Evolutionary conservation across 179 eudicot genomes (phyloP).

Genomic region (Silene coronaria): DNA sequence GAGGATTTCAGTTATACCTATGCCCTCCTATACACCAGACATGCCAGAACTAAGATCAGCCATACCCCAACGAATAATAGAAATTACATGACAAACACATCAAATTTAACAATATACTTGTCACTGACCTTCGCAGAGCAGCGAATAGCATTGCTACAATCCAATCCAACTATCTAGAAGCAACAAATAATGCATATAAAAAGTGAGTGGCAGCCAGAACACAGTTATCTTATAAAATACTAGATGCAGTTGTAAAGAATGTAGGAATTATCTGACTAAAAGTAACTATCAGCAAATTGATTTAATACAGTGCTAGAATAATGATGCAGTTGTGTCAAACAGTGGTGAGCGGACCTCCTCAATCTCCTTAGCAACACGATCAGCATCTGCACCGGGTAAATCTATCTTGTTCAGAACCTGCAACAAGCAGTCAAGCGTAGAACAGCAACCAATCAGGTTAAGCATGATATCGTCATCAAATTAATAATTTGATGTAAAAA

Average conservation of each 20-base stretch:
- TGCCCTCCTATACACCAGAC: constrained; percentile 64
- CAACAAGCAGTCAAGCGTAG: constrained; percentile 11
- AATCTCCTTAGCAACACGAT: constrained; percentile 73
- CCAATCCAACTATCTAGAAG: constrained; percentile 77
- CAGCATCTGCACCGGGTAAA: constrained; percentile 95
- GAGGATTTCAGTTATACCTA: constrained; percentile 81
- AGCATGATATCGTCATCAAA: neutral
- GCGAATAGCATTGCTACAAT: constrained; percentile 86
- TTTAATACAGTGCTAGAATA: neutral
- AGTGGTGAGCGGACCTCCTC: constrained; percentile 73
- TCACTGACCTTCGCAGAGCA: constrained; percentile 92
- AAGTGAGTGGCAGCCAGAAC: neutral
- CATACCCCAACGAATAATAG: neutral
- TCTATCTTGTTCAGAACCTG: constrained; percentile 97
- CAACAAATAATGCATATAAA: neutral
- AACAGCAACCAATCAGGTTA: neutral
- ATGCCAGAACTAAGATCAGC: constrained; percentile 8
- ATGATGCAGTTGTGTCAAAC: neutral
- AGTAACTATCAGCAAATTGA: too few relatives aligned
- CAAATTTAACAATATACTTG: constrained; percentile 4
- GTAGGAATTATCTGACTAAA: neutral
- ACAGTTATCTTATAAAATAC: neutral
- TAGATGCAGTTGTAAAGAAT: neutral
- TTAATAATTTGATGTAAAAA: constrained; percentile 5
- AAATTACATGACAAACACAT: neutral